A percentile compares a stretch with the other conserved stretches of the same genome.
Evolutionary conservation across 1,284 basidiomycete genomes (phyloP).

Genomic region (Microbotryomycetes sp.): DNA sequence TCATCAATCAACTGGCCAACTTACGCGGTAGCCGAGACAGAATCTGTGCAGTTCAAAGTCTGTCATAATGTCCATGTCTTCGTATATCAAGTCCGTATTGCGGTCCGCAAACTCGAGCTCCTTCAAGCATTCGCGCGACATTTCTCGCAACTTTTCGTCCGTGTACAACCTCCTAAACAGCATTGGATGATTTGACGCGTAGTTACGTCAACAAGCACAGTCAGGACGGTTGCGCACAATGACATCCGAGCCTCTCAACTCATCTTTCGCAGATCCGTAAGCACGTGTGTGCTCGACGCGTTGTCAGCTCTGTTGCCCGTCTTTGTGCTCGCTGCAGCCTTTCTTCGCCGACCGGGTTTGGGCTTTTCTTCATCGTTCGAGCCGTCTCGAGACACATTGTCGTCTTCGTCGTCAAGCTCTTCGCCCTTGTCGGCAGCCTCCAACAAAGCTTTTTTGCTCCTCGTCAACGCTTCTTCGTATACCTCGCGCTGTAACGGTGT

Average conservation of each 20-base stretch:
- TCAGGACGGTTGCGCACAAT: conserved; percentile 30
- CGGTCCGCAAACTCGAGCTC: conserved; percentile 83
- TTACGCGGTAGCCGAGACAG: conserved; percentile 69
- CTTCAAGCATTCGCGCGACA: conserved; percentile 77
- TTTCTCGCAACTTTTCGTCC: conserved; percentile 61
- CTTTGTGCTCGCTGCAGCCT: conserved; percentile 8
- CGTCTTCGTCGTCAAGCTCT: conserved; percentile 34
- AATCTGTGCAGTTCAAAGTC: conserved; percentile 85
- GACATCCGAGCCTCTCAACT: conserved; percentile 42
- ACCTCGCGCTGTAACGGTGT: conserved; percentile 72
- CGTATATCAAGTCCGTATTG: conserved; percentile 50
- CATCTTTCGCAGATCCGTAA: conserved; percentile 59
- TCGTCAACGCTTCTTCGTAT: conserved; percentile 75
- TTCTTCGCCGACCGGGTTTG: conserved; percentile 32
- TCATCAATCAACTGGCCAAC: conserved; percentile 20
- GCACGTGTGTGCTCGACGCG: conserved; percentile 29
- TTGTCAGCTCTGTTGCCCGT: conserved; percentile 26
- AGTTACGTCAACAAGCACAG: conserved; percentile 86
- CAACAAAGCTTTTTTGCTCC: conserved; percentile 72
- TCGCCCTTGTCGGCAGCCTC: conserved; percentile 46
- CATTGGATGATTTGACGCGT: conserved; percentile 94
- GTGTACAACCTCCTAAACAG: conserved; percentile 81
- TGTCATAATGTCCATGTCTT: conserved; percentile 66
- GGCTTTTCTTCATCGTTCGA: conserved; percentile 41
- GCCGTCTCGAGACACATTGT: conserved; percentile 27